Evolutionary conservation across 306 rosid species (phyloP).

Genomic region (Prunus mongolica): DNA sequence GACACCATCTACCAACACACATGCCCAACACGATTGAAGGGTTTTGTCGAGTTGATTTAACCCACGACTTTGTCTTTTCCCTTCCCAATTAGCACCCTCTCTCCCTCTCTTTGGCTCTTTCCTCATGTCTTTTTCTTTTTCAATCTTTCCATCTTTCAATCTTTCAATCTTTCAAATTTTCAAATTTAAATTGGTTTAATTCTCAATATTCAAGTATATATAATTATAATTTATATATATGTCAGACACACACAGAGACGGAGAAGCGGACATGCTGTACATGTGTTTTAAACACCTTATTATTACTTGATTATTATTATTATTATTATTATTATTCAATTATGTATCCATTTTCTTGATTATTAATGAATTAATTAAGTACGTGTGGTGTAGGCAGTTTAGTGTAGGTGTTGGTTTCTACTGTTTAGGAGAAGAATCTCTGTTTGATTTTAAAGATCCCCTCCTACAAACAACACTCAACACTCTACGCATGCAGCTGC

Average conservation of each 20-base stretch:
- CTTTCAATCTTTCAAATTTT: neutral
- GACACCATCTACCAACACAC: slow-evolving; percentile 68
- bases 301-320: too few species aligned
- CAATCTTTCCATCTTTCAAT: neutral
- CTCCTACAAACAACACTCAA: neutral
- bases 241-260: neutral
- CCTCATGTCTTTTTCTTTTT: neutral
- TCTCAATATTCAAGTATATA: too few species aligned
- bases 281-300: too few species aligned
- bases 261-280: too few species aligned
- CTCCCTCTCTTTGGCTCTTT: neutral
- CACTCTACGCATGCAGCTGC: too few species aligned
- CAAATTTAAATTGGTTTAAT: neutral
- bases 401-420: too few species aligned
- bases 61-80: slow-evolving; percentile 55
- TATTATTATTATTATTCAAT: too few species aligned
- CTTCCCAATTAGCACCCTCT: slow-evolving; percentile 2
- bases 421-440: neutral
- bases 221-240: too few species aligned
- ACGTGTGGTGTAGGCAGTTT: too few species aligned
- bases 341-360: too few species aligned
- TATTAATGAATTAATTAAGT: too few species aligned
- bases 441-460: neutral
- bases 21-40: slow-evolving; percentile 68
- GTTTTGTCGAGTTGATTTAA: slow-evolving; percentile 61